Evolutionary conservation across 1,284 basidiomycete species (phyloP).

Genomic region (Cystobasidiaceae sp.): DNA sequence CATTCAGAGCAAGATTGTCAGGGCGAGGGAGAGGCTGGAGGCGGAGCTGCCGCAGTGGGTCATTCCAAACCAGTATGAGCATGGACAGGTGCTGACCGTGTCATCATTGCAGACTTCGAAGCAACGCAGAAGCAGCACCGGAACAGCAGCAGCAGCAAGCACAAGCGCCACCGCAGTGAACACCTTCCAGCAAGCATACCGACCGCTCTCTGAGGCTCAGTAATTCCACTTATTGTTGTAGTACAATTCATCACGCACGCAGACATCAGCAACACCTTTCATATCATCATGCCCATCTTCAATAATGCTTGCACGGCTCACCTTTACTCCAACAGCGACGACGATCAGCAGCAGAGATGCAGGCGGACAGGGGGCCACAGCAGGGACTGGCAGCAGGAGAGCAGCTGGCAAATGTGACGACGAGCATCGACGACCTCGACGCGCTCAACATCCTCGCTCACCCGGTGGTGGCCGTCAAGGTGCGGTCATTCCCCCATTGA

Average conservation of each 20-base stretch:
- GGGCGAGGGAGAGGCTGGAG: slow-evolving; percentile 89
- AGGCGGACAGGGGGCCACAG: neutral
- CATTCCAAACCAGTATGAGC: too few species aligned
- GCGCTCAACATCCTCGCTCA: slow-evolving; percentile 59
- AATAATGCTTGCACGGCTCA: too few species aligned
- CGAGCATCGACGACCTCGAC: slow-evolving; percentile 37
- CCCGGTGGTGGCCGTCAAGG: slow-evolving; percentile 51
- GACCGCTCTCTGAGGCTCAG: too few species aligned
- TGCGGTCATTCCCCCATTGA: neutral
- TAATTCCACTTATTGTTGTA: neutral
- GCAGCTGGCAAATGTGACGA: neutral
- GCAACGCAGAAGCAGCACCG: neutral
- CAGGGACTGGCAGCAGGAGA: neutral
- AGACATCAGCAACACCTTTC: neutral
- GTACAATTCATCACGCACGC: neutral
- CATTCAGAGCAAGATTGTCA: slow-evolving; percentile 90
- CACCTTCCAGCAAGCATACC: too few species aligned
- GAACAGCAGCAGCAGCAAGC: neutral
- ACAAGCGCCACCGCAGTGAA: too few species aligned
- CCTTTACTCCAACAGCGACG: neutral
- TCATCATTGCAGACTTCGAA: neutral
- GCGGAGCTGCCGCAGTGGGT: slow-evolving; percentile 56
- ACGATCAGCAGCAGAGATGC: neutral
- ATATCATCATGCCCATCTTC: neutral
- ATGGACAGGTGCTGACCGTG: too few species aligned